phyloP scores from a whole-genome alignment of 2,329 filamentous ascomycete genomes.

The Fusarium nygamai region DNA sequence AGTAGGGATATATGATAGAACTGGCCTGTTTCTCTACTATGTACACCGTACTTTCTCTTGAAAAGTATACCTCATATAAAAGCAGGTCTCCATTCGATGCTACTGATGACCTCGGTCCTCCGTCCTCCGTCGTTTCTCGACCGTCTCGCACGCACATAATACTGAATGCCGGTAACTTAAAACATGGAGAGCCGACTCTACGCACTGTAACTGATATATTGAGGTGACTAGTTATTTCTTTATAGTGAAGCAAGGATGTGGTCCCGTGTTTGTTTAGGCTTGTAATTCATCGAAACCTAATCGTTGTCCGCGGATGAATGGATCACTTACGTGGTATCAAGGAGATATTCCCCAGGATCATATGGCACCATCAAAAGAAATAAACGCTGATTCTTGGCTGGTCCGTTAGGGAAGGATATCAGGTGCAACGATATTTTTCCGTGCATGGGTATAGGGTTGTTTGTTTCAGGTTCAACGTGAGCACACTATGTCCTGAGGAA shows the following conservation, averaged over 20 bases:
- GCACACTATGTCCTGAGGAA: slow-evolving; percentile 5
- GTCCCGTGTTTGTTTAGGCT: background rate
- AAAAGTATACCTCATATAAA: background rate
- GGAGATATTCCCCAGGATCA: slow-evolving; percentile 21
- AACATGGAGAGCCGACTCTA: background rate
- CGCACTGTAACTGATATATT: background rate
- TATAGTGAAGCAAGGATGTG: background rate
- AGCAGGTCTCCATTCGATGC: background rate
- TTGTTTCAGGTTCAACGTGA: slow-evolving; percentile 41
- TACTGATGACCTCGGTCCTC: background rate
- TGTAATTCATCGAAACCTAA: background rate
- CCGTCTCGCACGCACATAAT: slow-evolving; percentile 1
- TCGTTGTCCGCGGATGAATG: background rate
- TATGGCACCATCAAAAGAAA: slow-evolving; percentile 6
- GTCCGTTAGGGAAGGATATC: slow-evolving; percentile 1
- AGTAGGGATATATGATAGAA: slow-evolving; percentile 18
- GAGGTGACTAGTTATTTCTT: background rate
- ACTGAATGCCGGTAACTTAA: slow-evolving; percentile 10
- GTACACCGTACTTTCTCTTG: background rate
- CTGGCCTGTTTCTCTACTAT: background rate
- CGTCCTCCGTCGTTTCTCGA: background rate
- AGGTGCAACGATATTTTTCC: slow-evolving; percentile 18
- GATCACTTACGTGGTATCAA: slow-evolving; percentile 12
- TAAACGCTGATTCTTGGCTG: slow-evolving; percentile 1
- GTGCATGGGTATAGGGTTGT: slow-evolving; percentile 15